These are phyloP conservation scores for Xylaria polymorpha DNA, from an alignment of 2,329 filamentous ascomycete genomes.

Conservation along the genomic window DNA sequence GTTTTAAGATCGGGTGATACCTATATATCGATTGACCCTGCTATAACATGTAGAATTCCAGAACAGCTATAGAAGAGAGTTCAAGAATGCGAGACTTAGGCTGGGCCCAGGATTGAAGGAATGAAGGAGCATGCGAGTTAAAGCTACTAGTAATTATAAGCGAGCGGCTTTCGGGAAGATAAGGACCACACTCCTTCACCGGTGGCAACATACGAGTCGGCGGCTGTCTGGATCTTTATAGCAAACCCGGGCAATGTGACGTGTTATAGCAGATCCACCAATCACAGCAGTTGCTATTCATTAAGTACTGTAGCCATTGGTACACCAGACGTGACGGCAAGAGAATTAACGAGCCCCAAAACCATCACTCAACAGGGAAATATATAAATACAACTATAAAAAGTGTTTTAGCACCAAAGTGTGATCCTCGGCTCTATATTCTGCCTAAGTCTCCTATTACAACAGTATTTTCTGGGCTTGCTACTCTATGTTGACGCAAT, in stretches of 20 bases:
- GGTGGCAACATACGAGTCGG: slow-evolving; percentile 11
- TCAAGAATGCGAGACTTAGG: slow-evolving; percentile 14
- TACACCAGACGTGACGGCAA: not conserved
- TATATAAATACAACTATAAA: not conserved
- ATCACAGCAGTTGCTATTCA: slow-evolving; percentile 9
- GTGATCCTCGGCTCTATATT: not conserved
- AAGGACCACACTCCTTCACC: slow-evolving; percentile 20
- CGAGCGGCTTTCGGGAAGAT: slow-evolving; percentile 29
- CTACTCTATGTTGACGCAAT: not conserved
- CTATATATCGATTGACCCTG: slow-evolving; percentile 8
- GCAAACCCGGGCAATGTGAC: slow-evolving; percentile 13
- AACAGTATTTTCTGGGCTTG: not conserved
- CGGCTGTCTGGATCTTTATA: slow-evolving; percentile 18
- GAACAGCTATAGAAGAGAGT: slow-evolving; percentile 10
- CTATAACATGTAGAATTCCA: slow-evolving; percentile 23
- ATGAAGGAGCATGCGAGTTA: slow-evolving; percentile 35
- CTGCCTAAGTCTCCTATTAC: not conserved
- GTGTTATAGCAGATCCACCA: slow-evolving; percentile 23
- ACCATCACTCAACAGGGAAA: not conserved
- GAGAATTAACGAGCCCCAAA: not conserved
- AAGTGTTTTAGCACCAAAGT: not conserved
- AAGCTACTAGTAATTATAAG: slow-evolving; percentile 17
- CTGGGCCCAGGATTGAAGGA: slow-evolving; percentile 36
- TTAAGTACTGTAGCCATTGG: not conserved
- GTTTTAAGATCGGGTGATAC: not conserved